Evolutionary conservation across 1,284 basidiomycete genomes (phyloP).

Genomic region (Ustilago crameri): DNA sequence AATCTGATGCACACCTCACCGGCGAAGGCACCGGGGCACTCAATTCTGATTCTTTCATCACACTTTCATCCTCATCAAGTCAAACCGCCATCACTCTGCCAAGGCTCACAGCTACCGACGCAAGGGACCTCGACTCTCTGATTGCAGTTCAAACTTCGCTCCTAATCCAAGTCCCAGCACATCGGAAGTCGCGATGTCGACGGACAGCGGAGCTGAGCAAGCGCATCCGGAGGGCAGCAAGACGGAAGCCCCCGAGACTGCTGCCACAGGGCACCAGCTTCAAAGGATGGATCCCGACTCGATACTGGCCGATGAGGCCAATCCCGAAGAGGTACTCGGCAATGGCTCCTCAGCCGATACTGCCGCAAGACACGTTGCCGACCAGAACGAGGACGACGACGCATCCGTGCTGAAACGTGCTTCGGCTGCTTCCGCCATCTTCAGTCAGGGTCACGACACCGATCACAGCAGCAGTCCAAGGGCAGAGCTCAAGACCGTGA

Average conservation of each 20-base stretch:
- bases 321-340: constrained; percentile 54
- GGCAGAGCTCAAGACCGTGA: constrained; percentile 8
- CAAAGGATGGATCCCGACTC: constrained; percentile 53
- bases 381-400: constrained; percentile 13
- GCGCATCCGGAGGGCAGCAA: constrained; percentile 5
- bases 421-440: constrained; percentile 45
- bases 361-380: constrained; percentile 7
- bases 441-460: constrained; percentile 26
- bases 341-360: constrained; percentile 45
- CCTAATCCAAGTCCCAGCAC: neutral
- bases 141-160: neutral
- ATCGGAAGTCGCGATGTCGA: constrained; percentile 21
- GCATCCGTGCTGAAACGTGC: constrained; percentile 26
- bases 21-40: too few relatives aligned
- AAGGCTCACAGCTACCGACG: neutral
- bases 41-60: neutral
- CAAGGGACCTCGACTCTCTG: neutral
- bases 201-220: constrained; percentile 17
- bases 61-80: neutral
- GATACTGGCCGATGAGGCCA: constrained; percentile 60
- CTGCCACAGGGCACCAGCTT: constrained; percentile 34
- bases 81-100: neutral
- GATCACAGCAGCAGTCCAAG: constrained; percentile 16
- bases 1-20: neutral
- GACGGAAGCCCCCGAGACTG: constrained; percentile 6